Conservation (phyloP, 306 rosid species). For the Lagenaria siceraria region DNA sequence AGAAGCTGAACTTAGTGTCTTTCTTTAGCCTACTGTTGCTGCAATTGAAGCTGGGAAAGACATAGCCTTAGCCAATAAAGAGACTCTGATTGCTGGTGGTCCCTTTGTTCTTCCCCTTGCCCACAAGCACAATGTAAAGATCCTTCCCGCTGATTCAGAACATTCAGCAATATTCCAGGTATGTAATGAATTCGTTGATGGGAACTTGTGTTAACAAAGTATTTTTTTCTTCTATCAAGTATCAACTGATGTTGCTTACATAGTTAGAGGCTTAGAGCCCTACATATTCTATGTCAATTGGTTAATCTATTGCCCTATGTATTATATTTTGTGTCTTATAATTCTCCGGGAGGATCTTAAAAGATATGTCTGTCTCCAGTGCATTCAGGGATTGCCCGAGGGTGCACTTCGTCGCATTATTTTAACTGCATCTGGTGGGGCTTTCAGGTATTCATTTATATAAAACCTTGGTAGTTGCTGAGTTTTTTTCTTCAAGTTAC, state of each 20-base stretch:
- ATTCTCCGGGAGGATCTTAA: conserved; percentile 14
- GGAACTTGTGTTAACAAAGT: neutral
- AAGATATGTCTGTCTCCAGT: conserved; percentile 39
- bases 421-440: conserved; percentile 95
- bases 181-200: conserved; percentile 1
- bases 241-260: neutral
- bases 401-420: conserved; percentile 76
- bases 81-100: conserved; percentile 97
- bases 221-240: neutral
- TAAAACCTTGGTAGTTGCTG: neutral
- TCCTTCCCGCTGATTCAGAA: conserved; percentile 98
- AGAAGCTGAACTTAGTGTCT: conserved; percentile 23
- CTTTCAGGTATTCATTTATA: conserved; percentile 58
- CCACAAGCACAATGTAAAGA: conserved; percentile 77
- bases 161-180: conserved; percentile 99
- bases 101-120: conserved; percentile 99
- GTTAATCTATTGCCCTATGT: neutral
- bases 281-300: neutral
- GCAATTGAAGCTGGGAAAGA: conserved; percentile 98
- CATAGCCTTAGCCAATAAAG: conserved; percentile 98
- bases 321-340: neutral
- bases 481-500: no score
- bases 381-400: conserved; percentile 91
- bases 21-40: conserved; percentile 89
- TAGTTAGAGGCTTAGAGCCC: neutral